Percentiles rank a stretch among this genome's conserved stretches.
Evolutionary conservation across 2,329 filamentous ascomycete genomes (phyloP).

Genomic region (Penicillium thymicola): DNA sequence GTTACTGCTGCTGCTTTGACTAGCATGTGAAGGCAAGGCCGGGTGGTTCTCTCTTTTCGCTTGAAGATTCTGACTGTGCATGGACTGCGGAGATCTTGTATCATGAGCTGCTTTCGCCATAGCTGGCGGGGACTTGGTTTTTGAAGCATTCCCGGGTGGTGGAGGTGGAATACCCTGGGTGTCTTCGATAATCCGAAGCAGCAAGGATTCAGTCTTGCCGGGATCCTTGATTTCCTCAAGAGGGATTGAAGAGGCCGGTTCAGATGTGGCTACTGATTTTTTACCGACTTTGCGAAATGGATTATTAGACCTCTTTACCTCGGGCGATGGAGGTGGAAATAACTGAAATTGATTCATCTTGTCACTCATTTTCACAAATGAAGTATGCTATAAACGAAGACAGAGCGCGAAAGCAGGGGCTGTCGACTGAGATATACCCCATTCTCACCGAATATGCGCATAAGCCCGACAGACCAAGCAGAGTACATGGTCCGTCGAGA

Average conservation of each 20-base stretch:
- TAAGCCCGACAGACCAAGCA: neutral
- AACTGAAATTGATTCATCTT: slow-evolving; percentile 41
- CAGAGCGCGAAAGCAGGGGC: slow-evolving; percentile 15
- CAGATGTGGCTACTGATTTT: slow-evolving; percentile 21
- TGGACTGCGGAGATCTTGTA: slow-evolving; percentile 16
- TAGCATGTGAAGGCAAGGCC: slow-evolving; percentile 10
- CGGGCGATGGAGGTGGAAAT: slow-evolving; percentile 37
- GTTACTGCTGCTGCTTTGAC: slow-evolving; percentile 16
- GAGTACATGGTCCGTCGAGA: slow-evolving; percentile 1
- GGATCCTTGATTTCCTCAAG: slow-evolving; percentile 29
- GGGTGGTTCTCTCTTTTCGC: slow-evolving; percentile 10
- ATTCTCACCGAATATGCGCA: slow-evolving; percentile 3
- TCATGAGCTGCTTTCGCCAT: slow-evolving; percentile 10
- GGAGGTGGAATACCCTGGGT: slow-evolving; percentile 30
- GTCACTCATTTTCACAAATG: neutral
- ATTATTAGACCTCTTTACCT: slow-evolving; percentile 31
- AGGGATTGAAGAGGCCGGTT: slow-evolving; percentile 27
- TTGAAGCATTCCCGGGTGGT: slow-evolving; percentile 20
- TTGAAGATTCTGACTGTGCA: slow-evolving; percentile 15
- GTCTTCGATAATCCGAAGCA: slow-evolving; percentile 40
- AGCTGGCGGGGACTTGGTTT: slow-evolving; percentile 15
- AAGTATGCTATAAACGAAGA: slow-evolving; percentile 4
- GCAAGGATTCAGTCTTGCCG: slow-evolving; percentile 35
- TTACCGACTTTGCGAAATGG: slow-evolving; percentile 32
- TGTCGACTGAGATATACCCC: slow-evolving; percentile 23